Evolutionary conservation across 805 yeast species (phyloP).

Genomic region (Suhomyces sp.): DNA sequence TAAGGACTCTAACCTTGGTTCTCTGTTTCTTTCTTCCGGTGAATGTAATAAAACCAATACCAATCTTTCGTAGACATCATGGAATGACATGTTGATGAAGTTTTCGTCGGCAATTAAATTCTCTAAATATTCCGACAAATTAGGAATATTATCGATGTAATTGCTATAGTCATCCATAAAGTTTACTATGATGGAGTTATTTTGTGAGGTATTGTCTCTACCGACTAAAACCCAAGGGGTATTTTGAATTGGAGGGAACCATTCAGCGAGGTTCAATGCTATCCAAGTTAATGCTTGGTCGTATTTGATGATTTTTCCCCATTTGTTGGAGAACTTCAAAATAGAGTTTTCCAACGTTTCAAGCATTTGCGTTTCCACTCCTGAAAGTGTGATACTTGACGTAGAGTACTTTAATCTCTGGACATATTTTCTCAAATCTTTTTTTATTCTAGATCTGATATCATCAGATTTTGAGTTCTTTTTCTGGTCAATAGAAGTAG

Average conservation of each 20-base stretch:
- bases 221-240: constrained; percentile 56
- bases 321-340: constrained; percentile 61
- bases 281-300: constrained; percentile 85
- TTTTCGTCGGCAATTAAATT: constrained; percentile 27
- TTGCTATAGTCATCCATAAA: constrained; percentile 37
- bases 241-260: constrained; percentile 68
- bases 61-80: constrained; percentile 71
- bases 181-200: constrained; percentile 28
- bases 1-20: not conserved
- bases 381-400: constrained; percentile 26
- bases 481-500: not conserved
- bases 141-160: constrained; percentile 32
- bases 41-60: constrained; percentile 73
- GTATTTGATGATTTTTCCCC: constrained; percentile 76
- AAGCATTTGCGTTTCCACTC: constrained; percentile 52
- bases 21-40: constrained; percentile 45
- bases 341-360: constrained; percentile 59
- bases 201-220: constrained; percentile 36
- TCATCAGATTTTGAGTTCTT: constrained; percentile 14
- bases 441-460: constrained; percentile 38
- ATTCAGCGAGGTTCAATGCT: constrained; percentile 83
- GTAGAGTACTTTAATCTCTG: constrained; percentile 39
- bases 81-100: constrained; percentile 46
- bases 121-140: constrained; percentile 19
- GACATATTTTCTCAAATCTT: constrained; percentile 62